Percentiles rank a stretch among this genome's conserved stretches.
phyloP scores from a whole-genome alignment of 331 rosid species.

The Quercus lobata region DNA sequence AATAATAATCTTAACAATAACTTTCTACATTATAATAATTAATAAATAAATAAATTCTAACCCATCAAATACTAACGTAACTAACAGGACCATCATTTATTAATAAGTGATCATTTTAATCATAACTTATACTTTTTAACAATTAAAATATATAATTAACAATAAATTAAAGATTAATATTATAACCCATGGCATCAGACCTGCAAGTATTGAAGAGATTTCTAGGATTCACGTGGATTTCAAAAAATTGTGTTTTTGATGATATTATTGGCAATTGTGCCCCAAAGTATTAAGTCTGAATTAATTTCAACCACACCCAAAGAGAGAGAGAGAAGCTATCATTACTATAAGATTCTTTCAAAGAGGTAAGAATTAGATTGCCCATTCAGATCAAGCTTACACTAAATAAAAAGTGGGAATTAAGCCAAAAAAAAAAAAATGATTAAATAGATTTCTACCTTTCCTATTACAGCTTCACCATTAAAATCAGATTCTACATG shows the following conservation, averaged over 20 bases:
- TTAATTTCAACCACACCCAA: neutral
- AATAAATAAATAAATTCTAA: no score
- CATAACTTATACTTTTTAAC: no score
- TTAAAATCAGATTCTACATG: conserved; percentile 36
- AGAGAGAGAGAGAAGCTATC: neutral
- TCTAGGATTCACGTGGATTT: no score
- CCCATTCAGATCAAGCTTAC: neutral
- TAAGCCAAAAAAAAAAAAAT: neutral
- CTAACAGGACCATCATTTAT: no score
- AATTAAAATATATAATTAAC: no score
- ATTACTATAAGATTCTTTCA: neutral
- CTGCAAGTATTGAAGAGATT: no score
- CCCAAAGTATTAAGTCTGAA: neutral
- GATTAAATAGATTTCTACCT: conserved; percentile 37
- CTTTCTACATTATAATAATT: no score
- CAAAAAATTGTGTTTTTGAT: neutral
- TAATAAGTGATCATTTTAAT: no score
- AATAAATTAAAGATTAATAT: no score
- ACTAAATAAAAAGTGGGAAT: neutral
- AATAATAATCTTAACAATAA: no score
- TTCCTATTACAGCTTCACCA: conserved; percentile 81
- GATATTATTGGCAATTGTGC: neutral
- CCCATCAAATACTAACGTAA: no score
- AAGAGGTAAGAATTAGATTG: neutral
- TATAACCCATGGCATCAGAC: no score